Evolutionary conservation across 2,329 filamentous ascomycete genomes (phyloP).

Genomic region (Aspergillus nomiae): DNA sequence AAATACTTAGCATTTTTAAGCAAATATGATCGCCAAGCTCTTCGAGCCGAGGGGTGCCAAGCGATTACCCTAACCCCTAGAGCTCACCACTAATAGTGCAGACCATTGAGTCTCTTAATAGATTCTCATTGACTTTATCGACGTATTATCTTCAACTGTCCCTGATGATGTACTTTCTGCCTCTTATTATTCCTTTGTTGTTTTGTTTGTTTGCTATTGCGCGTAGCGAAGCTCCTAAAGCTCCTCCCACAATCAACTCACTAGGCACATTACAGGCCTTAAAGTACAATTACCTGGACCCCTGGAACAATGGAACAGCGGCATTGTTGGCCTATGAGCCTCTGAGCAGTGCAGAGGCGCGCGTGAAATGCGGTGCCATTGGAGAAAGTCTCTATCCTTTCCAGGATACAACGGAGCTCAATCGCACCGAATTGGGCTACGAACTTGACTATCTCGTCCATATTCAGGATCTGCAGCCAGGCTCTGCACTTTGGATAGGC

Average conservation of each 20-base stretch:
- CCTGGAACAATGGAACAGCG: not conserved
- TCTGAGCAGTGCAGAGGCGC: not conserved
- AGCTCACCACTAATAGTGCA: too few relatives aligned
- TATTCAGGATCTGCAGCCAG: not conserved
- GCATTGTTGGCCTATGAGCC: not conserved
- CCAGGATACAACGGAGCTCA: not conserved
- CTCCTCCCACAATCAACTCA: not conserved
- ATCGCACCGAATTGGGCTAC: not conserved
- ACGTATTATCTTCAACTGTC: not conserved
- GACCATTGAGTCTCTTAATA: too few relatives aligned
- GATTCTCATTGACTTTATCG: too few relatives aligned
- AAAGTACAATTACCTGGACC: not conserved
- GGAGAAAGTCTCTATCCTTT: not conserved
- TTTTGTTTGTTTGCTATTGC: not conserved
- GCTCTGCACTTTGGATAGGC: not conserved
- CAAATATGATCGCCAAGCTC: too few relatives aligned
- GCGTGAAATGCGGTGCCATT: not conserved
- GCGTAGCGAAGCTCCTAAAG: not conserved
- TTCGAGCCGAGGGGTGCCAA: too few relatives aligned
- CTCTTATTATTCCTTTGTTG: not conserved
- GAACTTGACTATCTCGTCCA: not conserved
- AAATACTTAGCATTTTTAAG: too few relatives aligned
- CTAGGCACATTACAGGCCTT: not conserved
- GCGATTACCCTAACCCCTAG: too few relatives aligned
- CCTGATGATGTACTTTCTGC: not conserved